A percentile compares a stretch with the other conserved stretches of the same genome.
These are phyloP conservation scores for Astrothelium subdiscretum DNA, from an alignment of 495 filamentous ascomycete genomes.

Conservation along the genomic window DNA sequence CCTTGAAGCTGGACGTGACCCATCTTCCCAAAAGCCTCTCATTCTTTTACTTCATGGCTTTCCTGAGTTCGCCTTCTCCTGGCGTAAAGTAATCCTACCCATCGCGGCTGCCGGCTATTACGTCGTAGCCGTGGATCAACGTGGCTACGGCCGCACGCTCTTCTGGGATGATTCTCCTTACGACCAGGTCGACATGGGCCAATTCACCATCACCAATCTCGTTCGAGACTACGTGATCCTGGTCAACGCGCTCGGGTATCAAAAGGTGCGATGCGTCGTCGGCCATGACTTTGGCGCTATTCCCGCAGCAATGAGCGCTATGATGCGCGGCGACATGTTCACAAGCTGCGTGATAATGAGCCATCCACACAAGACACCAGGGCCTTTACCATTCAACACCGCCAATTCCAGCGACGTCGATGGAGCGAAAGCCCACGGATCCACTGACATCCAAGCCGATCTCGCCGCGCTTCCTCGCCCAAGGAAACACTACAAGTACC, in stretches of 20 bases:
- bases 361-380: slow-evolving; percentile 43
- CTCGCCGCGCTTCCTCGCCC: slow-evolving; percentile 40
- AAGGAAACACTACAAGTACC: slow-evolving; percentile 60
- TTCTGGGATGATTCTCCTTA: slow-evolving; percentile 45
- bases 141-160: slow-evolving; percentile 55
- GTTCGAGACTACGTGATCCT: slow-evolving; percentile 52
- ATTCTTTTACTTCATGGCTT: slow-evolving; percentile 55
- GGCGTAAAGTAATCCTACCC: slow-evolving; percentile 49
- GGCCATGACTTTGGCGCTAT: slow-evolving; percentile 60
- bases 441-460: slow-evolving; percentile 40
- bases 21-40: slow-evolving; percentile 37
- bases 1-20: slow-evolving; percentile 38
- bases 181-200: slow-evolving; percentile 41
- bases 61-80: slow-evolving; percentile 58
- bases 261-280: slow-evolving; percentile 45
- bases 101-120: slow-evolving; percentile 47
- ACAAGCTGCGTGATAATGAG: slow-evolving; percentile 41
- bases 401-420: slow-evolving; percentile 12
- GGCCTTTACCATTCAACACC: slow-evolving; percentile 41
- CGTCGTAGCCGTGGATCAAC: slow-evolving; percentile 55
- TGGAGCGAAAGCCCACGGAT: not conserved
- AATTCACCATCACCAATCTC: slow-evolving; percentile 46
- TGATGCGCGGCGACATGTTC: slow-evolving; percentile 56
- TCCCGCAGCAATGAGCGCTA: slow-evolving; percentile 44
- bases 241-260: slow-evolving; percentile 48